Evolutionary conservation across 2,329 filamentous ascomycete genomes (phyloP), one percentile per base, ranked within the genome.

Genomic region (Paecilomyces sp.): DNA sequence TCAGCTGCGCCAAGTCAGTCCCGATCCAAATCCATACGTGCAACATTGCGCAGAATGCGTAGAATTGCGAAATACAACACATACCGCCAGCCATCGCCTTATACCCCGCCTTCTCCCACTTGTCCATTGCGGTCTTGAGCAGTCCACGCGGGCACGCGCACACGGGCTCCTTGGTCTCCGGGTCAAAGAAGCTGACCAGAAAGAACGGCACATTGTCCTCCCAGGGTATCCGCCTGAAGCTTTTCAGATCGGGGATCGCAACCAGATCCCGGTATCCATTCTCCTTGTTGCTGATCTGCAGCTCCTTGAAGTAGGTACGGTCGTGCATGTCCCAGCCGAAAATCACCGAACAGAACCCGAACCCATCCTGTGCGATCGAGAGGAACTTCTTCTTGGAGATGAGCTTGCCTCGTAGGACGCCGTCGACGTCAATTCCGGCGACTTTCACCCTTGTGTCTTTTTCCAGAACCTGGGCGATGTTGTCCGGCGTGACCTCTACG

Each of bases 271-370:
- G 85, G 76, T 96, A 96, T 52, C 92, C 92, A 72, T 96, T 96
- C 69, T 91, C 88, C 66, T 90, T 89, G 77, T 96, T 96, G 77
- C 90, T 94, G 74, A 96, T 88, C 69, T 85, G 84, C 64, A 96
- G 84, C 77, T 96, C 92, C 67, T 83, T 86, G 73, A 90, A 88
- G 75, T 96, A 97, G 11, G 91, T 95, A 79, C 86, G 83, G 71
- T 97, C 92, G 76, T 97, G 92, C 91, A 96, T 96, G 76, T 97
- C 92, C 92, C 92, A 96, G 72, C 92, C 92, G 69, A 96, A 96
- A 65, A 96, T 86, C 66, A 96, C 91, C 22, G 90, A 94, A 80
- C 92, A 96, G 81, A 96, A 96, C 58, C 92, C 92, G 68, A 96
- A 96, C 57, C 92, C 92, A 53, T 86, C 83, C 51, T 84, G 76